These are phyloP conservation scores for Forsythia suspensa DNA, from an alignment of 257 asterid genomes.

Conservation along the genomic window DNA sequence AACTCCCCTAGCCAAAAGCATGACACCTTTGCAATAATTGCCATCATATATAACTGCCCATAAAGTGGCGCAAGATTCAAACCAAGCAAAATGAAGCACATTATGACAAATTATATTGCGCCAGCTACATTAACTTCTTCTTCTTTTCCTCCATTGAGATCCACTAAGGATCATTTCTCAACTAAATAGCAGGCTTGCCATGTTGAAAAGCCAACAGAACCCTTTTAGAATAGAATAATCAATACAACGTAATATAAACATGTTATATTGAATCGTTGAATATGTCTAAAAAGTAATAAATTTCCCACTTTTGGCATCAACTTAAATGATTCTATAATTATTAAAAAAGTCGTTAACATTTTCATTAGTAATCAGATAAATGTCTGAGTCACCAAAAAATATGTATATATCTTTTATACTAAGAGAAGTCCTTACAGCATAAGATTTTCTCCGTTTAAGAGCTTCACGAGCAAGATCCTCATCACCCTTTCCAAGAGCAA, in stretches of 20 bases:
- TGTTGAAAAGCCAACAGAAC: not conserved
- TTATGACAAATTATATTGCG: not conserved
- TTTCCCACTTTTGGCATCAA: not conserved
- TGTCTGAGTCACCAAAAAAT: not conserved
- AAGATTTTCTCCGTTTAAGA: constrained; percentile 88
- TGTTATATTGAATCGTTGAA: not conserved
- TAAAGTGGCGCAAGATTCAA: not conserved
- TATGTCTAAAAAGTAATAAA: not conserved
- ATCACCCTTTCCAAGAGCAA: constrained; percentile 93
- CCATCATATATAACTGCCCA: not conserved
- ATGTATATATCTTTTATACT: not conserved
- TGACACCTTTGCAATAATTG: not conserved
- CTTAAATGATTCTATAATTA: not conserved
- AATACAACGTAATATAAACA: not conserved
- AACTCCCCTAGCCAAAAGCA: not conserved
- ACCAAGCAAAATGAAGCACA: not conserved
- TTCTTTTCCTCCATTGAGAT: not conserved
- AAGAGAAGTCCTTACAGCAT: constrained; percentile 55
- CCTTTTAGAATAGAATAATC: not conserved
- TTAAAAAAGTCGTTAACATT: not conserved
- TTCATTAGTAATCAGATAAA: not conserved
- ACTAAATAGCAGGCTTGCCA: not conserved
- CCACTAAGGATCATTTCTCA: not conserved
- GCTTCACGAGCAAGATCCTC: constrained; percentile 99
- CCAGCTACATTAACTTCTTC: not conserved